A percentile compares a stretch with the other conserved stretches of the same genome.
Evolutionary conservation across 192 early-diverging fungal genomes (phyloP).

Genomic region (Coemansia sp.): DNA sequence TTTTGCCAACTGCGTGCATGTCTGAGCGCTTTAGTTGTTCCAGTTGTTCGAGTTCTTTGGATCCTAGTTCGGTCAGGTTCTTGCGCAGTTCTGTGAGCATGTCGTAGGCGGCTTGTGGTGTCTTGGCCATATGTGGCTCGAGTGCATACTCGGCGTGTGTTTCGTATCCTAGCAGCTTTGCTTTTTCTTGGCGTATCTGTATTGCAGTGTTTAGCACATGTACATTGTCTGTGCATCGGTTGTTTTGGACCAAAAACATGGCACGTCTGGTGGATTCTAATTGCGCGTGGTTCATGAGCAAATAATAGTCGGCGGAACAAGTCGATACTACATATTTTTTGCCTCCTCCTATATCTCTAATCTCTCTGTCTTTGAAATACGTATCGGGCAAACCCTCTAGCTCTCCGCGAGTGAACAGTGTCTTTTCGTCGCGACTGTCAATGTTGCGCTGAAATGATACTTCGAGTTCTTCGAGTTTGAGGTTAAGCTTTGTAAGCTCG

Average conservation of each 20-base stretch:
- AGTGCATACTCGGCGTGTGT: slow-evolving; percentile 65
- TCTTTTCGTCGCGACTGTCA: slow-evolving; percentile 52
- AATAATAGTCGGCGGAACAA: slow-evolving; percentile 56
- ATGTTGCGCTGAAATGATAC: slow-evolving; percentile 62
- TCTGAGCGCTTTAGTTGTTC: slow-evolving; percentile 58
- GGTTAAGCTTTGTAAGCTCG: slow-evolving; percentile 56
- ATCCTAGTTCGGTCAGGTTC: slow-evolving; percentile 49
- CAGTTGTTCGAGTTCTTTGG: slow-evolving; percentile 57
- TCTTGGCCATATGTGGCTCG: slow-evolving; percentile 76
- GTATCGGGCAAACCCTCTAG: slow-evolving; percentile 66
- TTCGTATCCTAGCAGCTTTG: slow-evolving; percentile 62
- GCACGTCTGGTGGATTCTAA: slow-evolving; percentile 51
- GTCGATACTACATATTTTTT: slow-evolving; percentile 61
- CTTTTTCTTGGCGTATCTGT: slow-evolving; percentile 39
- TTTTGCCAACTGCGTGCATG: slow-evolving; percentile 21
- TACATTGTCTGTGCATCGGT: slow-evolving; percentile 57
- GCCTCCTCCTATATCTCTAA: slow-evolving; percentile 51
- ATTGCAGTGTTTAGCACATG: slow-evolving; percentile 54
- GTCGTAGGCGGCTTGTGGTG: slow-evolving; percentile 53
- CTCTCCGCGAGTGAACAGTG: slow-evolving; percentile 51
- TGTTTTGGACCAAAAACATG: slow-evolving; percentile 44
- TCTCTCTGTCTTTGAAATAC: slow-evolving; percentile 58
- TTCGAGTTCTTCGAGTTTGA: slow-evolving; percentile 48
- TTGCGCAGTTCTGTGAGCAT: slow-evolving; percentile 59
- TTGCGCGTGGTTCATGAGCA: slow-evolving; percentile 51